Evolutionary conservation across 1,284 basidiomycete genomes (phyloP), one percentile per base, ranked within the genome.

Genomic region (Melampsora larici-populina): DNA sequence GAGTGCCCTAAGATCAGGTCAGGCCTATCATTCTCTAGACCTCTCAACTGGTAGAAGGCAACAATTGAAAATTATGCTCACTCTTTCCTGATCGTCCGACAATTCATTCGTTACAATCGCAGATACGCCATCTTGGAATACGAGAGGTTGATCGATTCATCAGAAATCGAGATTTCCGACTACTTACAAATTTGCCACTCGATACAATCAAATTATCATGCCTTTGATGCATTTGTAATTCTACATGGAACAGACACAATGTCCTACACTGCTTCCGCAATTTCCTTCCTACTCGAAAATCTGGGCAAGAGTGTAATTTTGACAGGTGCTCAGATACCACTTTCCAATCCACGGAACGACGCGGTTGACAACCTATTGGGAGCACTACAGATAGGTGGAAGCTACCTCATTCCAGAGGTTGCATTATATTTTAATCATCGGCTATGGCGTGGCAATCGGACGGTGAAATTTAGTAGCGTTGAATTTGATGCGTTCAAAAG

Each of bases 221-320:
- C 86, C 24, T 97, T 93, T 82, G 94, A 97, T 82, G 92, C 91
- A 0, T 97, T 97, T 82, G 90, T 97, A 33, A 86, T 97, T 43
- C 86, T 97, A 13, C 94, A 97, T 83, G 94, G 94, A 11, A 93
- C 92, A n/a, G 93, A 95, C 81, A 95, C 93, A 0, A 94, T 94
- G 92, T 89, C 90, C 1, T 95, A 93, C 84, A 91, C 91, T 2
- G 89, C 92, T 1, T 93, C 91, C 66, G 92, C 93, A 1, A 86
- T 95, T 51, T 92, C 91, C 81, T 96, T 96, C 84, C 85, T 97
- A 74, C 86, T 97, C 6, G 93, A 96, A 83, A 93, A 96, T 81
- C 86, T 96, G 8, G 93, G 93, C 70, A 94, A 94, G 85, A 82
- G 81, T 2, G 85, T 86, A 89, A 92, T 96, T 79, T 83, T 96